A percentile compares a stretch with the other conserved stretches of the same genome.
Conservation (phyloP, 2,329 filamentous ascomycete species). For the Venturia nashicola region DNA sequence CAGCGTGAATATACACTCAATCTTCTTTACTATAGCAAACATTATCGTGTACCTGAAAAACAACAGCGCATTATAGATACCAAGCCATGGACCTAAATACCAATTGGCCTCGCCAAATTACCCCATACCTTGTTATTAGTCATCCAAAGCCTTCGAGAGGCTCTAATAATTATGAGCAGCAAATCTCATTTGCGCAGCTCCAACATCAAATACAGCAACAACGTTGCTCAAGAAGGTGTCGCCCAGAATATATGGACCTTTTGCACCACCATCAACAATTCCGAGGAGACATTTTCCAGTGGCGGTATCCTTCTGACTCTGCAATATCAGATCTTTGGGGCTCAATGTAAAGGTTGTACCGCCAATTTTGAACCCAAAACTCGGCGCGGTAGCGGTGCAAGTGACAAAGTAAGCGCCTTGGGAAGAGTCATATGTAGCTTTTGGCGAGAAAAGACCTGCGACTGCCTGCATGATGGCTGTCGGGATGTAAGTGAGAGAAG, state of each 20-base stretch:
- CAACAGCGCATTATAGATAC: no score
- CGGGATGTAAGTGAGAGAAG: constrained; percentile 29
- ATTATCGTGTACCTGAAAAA: no score
- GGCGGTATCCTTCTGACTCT: constrained; percentile 12
- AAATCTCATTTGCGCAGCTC: constrained; percentile 34
- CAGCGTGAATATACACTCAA: no score
- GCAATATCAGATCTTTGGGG: constrained; percentile 20
- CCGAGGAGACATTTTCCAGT: constrained; percentile 20
- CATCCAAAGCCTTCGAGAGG: no score
- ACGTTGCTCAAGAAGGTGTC: constrained; percentile 39
- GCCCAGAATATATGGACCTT: constrained; percentile 29
- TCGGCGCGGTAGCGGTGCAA: constrained; percentile 29
- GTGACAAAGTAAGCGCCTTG: constrained; percentile 26
- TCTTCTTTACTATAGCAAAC: no score
- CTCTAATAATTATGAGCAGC: constrained; percentile 17
- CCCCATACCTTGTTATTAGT: no score
- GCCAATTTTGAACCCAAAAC: constrained; percentile 29
- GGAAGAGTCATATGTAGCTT: constrained; percentile 22
- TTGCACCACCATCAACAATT: constrained; percentile 18
- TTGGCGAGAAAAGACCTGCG: constrained; percentile 30
- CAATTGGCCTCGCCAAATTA: no score
- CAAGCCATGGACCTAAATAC: no score
- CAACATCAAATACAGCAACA: constrained; percentile 38
- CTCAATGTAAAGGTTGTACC: constrained; percentile 23
- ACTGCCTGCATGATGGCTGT: constrained; percentile 23